Evolutionary conservation across 805 yeast species (phyloP).

Genomic region (Torulaspora maleeae): DNA sequence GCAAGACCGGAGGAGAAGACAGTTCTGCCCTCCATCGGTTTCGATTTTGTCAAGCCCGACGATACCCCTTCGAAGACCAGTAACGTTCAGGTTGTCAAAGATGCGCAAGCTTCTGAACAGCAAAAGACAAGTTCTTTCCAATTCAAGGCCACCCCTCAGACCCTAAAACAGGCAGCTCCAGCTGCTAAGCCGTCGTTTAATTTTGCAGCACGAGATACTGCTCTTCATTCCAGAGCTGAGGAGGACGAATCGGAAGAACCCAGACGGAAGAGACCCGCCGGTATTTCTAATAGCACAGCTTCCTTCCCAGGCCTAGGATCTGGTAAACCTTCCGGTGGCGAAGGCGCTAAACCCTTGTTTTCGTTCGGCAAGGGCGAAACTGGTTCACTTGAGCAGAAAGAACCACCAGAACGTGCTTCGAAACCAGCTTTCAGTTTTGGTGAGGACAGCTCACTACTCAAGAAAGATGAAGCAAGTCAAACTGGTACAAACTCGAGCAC

Average conservation of each 20-base stretch:
- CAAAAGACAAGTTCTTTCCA: background rate
- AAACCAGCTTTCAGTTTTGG: conserved; percentile 14
- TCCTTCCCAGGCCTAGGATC: background rate
- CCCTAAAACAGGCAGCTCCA: background rate
- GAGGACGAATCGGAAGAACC: conserved; percentile 9
- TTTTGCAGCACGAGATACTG: background rate
- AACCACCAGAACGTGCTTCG: background rate
- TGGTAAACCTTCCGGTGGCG: background rate
- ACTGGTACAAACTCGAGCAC: background rate
- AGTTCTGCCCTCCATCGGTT: conserved; percentile 30
- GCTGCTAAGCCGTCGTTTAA: background rate
- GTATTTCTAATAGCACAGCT: background rate
- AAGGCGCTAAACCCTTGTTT: conserved; percentile 4
- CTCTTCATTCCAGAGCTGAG: background rate
- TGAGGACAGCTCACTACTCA: background rate
- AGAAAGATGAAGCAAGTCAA: background rate
- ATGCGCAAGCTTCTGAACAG: background rate
- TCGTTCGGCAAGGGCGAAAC: conserved; percentile 4
- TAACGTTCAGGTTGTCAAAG: background rate
- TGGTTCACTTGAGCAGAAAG: background rate
- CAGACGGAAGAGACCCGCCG: conserved; percentile 8
- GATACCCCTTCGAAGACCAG: conserved; percentile 17
- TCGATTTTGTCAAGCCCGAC: conserved; percentile 29
- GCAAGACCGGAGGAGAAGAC: conserved; percentile 6
- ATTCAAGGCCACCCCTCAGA: background rate